Conservation (phyloP, 345 rosid species). For the Xanthoceras sorbifolium region DNA sequence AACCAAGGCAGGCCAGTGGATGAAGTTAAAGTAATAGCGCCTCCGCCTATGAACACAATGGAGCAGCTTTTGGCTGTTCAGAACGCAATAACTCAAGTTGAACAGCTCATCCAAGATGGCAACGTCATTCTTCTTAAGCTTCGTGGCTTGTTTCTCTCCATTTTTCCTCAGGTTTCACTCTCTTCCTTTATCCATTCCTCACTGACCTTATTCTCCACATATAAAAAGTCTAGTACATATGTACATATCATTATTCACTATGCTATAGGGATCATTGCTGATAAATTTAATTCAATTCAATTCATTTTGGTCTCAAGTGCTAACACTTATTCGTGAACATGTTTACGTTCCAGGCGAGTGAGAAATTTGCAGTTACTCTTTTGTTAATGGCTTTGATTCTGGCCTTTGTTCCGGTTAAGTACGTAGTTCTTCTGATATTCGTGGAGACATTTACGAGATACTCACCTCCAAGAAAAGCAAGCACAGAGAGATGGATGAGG, state of each 20-base stretch:
- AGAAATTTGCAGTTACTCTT: slow-evolving; percentile 64
- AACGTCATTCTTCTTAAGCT: slow-evolving; percentile 83
- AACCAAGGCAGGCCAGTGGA: slow-evolving; percentile 57
- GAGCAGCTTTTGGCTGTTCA: slow-evolving; percentile 97
- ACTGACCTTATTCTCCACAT: not conserved
- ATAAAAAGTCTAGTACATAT: not conserved
- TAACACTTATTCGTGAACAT: not conserved
- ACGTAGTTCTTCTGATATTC: slow-evolving; percentile 48
- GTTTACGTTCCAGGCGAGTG: slow-evolving; percentile 64
- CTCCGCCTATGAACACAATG: slow-evolving; percentile 87
- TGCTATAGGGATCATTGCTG: not conserved
- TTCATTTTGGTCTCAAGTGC: no score
- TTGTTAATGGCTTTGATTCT: slow-evolving; percentile 48
- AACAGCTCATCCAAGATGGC: slow-evolving; percentile 80
- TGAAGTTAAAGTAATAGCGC: slow-evolving; percentile 73
- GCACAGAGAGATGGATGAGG: slow-evolving; percentile 71
- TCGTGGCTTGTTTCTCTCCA: slow-evolving; percentile 68
- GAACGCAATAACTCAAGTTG: slow-evolving; percentile 73
- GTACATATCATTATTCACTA: not conserved
- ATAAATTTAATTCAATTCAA: not conserved
- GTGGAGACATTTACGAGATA: slow-evolving; percentile 78
- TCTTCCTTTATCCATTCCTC: not conserved
- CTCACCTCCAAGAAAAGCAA: slow-evolving; percentile 72
- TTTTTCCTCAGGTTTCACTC: slow-evolving; percentile 71
- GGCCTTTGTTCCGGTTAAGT: slow-evolving; percentile 59